Conservation (phyloP, 495 filamentous ascomycete species). For the Penicillium parvum region DNA sequence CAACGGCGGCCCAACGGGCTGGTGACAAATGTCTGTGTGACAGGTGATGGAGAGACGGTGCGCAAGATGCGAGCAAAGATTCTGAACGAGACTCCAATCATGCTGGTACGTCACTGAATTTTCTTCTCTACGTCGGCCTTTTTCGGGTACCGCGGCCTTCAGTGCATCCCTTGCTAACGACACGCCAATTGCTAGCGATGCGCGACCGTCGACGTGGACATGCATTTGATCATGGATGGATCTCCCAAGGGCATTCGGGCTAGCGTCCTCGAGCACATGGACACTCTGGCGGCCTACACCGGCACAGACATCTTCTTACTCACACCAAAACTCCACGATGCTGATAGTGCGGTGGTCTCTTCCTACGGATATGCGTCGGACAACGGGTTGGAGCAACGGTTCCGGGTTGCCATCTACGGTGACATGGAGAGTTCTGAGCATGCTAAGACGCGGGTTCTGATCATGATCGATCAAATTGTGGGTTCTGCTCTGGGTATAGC, state of each 20-base stretch:
- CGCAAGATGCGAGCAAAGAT: constrained; percentile 80
- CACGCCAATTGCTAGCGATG: constrained; percentile 59
- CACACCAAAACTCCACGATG: constrained; percentile 64
- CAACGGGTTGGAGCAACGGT: constrained; percentile 67
- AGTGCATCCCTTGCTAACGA: constrained; percentile 22
- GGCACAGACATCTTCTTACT: constrained; percentile 95
- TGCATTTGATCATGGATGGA: constrained; percentile 74
- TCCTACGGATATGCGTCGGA: constrained; percentile 66
- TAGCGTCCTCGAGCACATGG: constrained; percentile 76
- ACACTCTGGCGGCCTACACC: constrained; percentile 76
- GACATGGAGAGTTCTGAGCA: constrained; percentile 94
- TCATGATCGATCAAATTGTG: constrained; percentile 97
- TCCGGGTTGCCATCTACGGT: constrained; percentile 89
- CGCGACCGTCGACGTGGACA: constrained; percentile 87
- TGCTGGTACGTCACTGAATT: constrained; percentile 62
- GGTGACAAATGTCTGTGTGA: constrained; percentile 86
- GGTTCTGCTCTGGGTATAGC: constrained; percentile 27
- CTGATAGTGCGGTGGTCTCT: constrained; percentile 47
- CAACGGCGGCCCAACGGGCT: constrained; percentile 66
- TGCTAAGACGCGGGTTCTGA: constrained; percentile 90
- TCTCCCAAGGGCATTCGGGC: constrained; percentile 59
- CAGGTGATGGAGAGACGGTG: constrained; percentile 76
- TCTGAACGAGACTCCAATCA: constrained; percentile 79
- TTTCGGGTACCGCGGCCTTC: constrained; percentile 6
- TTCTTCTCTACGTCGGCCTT: constrained; percentile 13